Percentiles rank a stretch among this genome's conserved stretches.
These are phyloP conservation scores for Taxawa tesnikishii DNA, from an alignment of 2,329 filamentous ascomycete genomes.

Conservation along the genomic window DNA sequence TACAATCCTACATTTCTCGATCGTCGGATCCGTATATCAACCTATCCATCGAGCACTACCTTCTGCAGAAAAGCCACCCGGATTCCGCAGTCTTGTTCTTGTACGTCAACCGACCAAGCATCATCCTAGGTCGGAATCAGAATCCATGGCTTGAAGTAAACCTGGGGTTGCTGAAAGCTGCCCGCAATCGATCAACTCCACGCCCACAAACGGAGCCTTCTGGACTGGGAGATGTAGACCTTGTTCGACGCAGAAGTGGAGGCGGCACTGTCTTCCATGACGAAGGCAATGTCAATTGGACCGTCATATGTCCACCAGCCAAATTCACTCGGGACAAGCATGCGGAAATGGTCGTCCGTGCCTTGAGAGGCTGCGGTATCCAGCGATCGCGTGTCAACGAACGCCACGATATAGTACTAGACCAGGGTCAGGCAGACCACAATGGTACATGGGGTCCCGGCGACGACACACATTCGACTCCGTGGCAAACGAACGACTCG, in stretches of 20 bases:
- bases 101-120: conserved; percentile 75
- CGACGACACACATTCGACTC: conserved; percentile 30
- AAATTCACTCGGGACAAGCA: conserved; percentile 75
- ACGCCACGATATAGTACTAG: conserved; percentile 84
- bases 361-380: conserved; percentile 50
- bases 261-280: conserved; percentile 95
- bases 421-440: conserved; percentile 25
- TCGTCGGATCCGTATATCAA: conserved; percentile 73
- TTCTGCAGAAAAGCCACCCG: conserved; percentile 61
- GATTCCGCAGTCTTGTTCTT: conserved; percentile 72
- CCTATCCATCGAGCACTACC: conserved; percentile 84
- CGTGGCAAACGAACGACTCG: conserved; percentile 24
- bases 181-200: conserved; percentile 14
- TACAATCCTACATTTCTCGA: conserved; percentile 34
- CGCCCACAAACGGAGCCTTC: conserved; percentile 20
- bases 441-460: conserved; percentile 6
- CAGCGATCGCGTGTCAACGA: conserved; percentile 63
- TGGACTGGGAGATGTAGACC: conserved; percentile 34
- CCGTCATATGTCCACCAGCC: conserved; percentile 69
- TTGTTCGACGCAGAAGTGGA: conserved; percentile 76
- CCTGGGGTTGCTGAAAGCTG: conserved; percentile 45
- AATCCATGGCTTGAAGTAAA: conserved; percentile 95
- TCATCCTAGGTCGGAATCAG: conserved; percentile 91
- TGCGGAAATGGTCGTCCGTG: conserved; percentile 86
- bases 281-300: conserved; percentile 85